Conservation (phyloP, 441 rosid genomes). For the Populus hybrid region DNA sequence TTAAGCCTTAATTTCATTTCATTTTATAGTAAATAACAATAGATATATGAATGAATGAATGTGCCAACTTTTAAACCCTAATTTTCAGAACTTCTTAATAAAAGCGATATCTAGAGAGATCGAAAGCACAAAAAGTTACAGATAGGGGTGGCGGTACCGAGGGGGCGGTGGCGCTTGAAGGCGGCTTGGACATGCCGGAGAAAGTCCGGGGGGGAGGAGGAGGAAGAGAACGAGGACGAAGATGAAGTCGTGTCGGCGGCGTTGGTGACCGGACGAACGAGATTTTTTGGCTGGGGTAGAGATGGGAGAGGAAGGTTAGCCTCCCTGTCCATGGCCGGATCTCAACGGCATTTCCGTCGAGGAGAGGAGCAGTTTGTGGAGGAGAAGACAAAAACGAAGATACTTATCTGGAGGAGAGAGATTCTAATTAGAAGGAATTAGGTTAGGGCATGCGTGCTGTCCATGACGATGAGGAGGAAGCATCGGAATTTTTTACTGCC, state of each 20-base stretch:
- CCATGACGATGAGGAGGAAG: no score
- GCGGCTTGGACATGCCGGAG: constrained; percentile 86
- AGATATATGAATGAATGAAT: not conserved
- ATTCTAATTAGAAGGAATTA: no score
- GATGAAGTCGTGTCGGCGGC: constrained; percentile 49
- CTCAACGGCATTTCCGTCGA: constrained; percentile 68
- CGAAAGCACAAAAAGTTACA: not conserved
- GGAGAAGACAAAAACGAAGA: not conserved
- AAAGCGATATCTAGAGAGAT: not conserved
- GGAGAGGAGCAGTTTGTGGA: constrained; percentile 10
- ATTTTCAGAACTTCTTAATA: not conserved
- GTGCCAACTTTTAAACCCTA: not conserved
- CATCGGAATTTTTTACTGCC: no score
- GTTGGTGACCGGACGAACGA: constrained; percentile 30
- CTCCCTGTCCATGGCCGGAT: constrained; percentile 80
- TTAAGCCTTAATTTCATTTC: not conserved
- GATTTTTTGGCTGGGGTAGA: constrained; percentile 32
- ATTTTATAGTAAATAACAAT: not conserved
- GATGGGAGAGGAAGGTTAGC: constrained; percentile 70
- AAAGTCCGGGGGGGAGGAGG: constrained; percentile 59
- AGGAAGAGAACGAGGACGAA: constrained; percentile 32
- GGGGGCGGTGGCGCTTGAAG: constrained; percentile 89
- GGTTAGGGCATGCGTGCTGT: no score
- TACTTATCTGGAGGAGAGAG: no score
- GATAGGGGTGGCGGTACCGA: constrained; percentile 39